Evolutionary conservation across 495 filamentous ascomycete genomes (phyloP).

Genomic region (Trichoderma parareesei): DNA sequence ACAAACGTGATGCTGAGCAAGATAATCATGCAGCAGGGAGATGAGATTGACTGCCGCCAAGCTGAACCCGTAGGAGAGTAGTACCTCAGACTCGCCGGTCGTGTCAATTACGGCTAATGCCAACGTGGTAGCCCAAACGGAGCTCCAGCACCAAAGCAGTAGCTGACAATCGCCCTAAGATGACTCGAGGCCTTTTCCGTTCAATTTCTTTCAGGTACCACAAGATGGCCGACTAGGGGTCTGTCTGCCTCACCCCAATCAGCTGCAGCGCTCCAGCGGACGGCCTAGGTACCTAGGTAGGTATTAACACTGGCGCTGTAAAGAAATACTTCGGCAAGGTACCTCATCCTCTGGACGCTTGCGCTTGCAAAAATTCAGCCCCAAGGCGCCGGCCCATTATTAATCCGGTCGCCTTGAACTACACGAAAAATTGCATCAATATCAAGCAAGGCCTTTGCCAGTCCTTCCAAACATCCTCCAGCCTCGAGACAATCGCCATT

Average conservation of each 20-base stretch:
- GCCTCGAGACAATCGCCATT: neutral
- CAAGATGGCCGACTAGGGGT: neutral
- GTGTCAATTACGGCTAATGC: constrained; percentile 1
- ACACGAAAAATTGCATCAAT: constrained; percentile 9
- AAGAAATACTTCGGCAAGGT: no score
- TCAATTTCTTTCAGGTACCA: neutral
- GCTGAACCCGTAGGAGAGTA: no score
- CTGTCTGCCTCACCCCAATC: neutral
- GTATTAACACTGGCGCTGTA: no score
- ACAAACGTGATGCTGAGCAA: no score
- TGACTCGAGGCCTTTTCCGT: neutral
- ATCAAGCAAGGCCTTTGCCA: neutral
- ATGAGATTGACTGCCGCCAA: neutral
- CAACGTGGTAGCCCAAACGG: neutral
- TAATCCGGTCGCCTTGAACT: constrained; percentile 6
- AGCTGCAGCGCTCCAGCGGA: neutral
- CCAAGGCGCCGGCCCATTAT: neutral
- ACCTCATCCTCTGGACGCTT: no score
- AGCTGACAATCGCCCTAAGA: neutral
- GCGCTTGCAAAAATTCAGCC: neutral
- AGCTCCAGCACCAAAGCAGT: neutral
- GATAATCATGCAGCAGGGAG: neutral
- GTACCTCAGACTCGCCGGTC: neutral
- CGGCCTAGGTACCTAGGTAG: no score
- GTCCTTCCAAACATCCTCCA: constrained; percentile 2